Conservation (phyloP, 805 yeast species). For the Cephaloascus albidus region DNA sequence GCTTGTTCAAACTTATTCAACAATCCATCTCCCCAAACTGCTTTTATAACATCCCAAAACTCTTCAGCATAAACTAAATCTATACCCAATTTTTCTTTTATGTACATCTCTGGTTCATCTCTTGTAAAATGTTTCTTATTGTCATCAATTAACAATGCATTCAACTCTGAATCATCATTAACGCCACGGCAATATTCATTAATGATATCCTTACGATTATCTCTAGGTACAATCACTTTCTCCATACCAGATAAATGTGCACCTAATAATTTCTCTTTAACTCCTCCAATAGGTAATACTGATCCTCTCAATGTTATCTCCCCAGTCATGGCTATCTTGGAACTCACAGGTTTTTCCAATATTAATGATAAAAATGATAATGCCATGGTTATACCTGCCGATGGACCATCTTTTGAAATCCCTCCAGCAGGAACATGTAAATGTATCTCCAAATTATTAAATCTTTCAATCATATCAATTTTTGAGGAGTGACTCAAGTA, state of each 20-base stretch:
- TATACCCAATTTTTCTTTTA: conserved; percentile 46
- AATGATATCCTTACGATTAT: conserved; percentile 60
- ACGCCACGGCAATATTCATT: conserved; percentile 37
- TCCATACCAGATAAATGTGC: conserved; percentile 64
- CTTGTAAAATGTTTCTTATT: conserved; percentile 16
- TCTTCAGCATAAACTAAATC: conserved; percentile 60
- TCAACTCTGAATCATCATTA: conserved; percentile 19
- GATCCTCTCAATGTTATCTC: conserved; percentile 74
- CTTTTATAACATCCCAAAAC: conserved; percentile 65
- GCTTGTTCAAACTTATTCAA: conserved; percentile 4
- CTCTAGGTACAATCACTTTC: conserved; percentile 60
- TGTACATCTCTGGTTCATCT: conserved; percentile 41
- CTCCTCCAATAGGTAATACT: conserved; percentile 76
- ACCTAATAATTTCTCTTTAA: conserved; percentile 68
- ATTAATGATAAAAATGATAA: conserved; percentile 33
- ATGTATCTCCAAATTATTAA: conserved; percentile 48
- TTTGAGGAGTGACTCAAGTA: neutral
- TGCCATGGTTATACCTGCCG: conserved; percentile 44
- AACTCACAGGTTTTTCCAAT: conserved; percentile 32
- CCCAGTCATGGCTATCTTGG: conserved; percentile 73
- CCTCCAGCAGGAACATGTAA: conserved; percentile 42
- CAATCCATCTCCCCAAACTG: conserved; percentile 57
- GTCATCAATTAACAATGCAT: conserved; percentile 26
- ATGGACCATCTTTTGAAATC: conserved; percentile 35
- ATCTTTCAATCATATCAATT: conserved; percentile 24